Conservation (phyloP, 2,329 filamentous ascomycete genomes). For the Pseudocercospora vitis region DNA sequence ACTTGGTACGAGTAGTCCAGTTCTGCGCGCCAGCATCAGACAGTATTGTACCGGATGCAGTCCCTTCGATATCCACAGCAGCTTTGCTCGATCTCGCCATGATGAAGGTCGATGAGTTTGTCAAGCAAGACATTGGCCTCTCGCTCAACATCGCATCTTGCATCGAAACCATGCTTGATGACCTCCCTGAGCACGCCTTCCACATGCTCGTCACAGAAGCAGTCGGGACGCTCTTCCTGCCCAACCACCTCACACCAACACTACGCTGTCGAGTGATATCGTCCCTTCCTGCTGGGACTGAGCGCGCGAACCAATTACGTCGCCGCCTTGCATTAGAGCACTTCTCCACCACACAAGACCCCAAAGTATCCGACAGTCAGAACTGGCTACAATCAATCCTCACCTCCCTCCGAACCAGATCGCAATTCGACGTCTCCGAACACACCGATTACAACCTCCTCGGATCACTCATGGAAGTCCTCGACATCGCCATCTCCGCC, state of each 20-base stretch:
- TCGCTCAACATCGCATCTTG: conserved; percentile 13
- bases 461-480: conserved; percentile 62
- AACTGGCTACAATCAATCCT: conserved; percentile 32
- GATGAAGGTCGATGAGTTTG: conserved; percentile 32
- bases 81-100: conserved; percentile 31
- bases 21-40: conserved; percentile 23
- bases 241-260: conserved; percentile 16
- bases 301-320: conserved; percentile 59
- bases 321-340: conserved; percentile 66
- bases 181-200: conserved; percentile 21
- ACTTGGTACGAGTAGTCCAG: conserved; percentile 19
- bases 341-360: conserved; percentile 49
- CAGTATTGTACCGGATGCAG: conserved; percentile 16
- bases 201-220: conserved; percentile 17
- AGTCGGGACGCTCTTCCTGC: conserved; percentile 17
- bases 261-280: conserved; percentile 60
- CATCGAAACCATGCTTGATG: conserved; percentile 30
- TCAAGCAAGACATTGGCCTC: conserved; percentile 22
- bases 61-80: conserved; percentile 18
- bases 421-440: conserved; percentile 55
- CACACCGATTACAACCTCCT: conserved; percentile 69
- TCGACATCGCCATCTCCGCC: conserved; percentile 74
- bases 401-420: conserved; percentile 25
- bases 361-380: neutral
- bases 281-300: conserved; percentile 57